A percentile compares a stretch with the other conserved stretches of the same genome.
Conservation (phyloP, 148 eudicot species). For the Heliamphora exappendiculata region DNA sequence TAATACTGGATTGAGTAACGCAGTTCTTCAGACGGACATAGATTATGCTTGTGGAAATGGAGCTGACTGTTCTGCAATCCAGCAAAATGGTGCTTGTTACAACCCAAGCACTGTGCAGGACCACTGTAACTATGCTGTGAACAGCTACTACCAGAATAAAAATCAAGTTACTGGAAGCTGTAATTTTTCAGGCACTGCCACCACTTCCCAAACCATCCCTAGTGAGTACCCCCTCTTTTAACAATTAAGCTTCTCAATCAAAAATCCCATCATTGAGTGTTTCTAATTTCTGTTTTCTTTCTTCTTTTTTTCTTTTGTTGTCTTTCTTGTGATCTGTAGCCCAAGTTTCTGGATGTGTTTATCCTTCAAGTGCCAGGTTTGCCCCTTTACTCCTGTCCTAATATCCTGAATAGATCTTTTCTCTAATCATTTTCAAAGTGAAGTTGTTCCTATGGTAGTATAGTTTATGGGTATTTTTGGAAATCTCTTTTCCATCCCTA, state of each 20-base stretch:
- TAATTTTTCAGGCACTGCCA: conserved; percentile 30
- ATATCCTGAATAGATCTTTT: background rate
- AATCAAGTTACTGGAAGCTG: conserved; percentile 21
- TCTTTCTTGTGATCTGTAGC: conserved; percentile 30
- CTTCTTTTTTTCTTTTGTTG: too few relatives aligned
- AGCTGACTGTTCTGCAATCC: conserved; percentile 34
- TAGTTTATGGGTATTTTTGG: background rate
- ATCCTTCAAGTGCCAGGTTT: conserved; percentile 38
- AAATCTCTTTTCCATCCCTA: background rate
- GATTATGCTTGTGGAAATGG: conserved; percentile 54
- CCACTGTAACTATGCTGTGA: conserved; percentile 44
- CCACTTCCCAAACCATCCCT: conserved; percentile 8
- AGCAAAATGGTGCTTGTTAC: conserved; percentile 28
- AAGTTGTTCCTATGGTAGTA: background rate
- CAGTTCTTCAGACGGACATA: conserved; percentile 22
- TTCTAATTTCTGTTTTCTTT: background rate
- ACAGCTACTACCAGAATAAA: conserved; percentile 28
- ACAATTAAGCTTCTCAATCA: background rate
- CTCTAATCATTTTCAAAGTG: background rate
- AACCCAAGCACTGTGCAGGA: conserved; percentile 37
- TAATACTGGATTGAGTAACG: conserved; percentile 28
- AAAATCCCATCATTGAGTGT: background rate
- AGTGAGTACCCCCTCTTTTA: conserved; percentile 13
- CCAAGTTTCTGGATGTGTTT: conserved; percentile 16
- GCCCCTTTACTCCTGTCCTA: conserved; percentile 1